Evolutionary conservation across 208 protist species (phyloP).

Genomic region (Jaenimonas drosophilae): DNA sequence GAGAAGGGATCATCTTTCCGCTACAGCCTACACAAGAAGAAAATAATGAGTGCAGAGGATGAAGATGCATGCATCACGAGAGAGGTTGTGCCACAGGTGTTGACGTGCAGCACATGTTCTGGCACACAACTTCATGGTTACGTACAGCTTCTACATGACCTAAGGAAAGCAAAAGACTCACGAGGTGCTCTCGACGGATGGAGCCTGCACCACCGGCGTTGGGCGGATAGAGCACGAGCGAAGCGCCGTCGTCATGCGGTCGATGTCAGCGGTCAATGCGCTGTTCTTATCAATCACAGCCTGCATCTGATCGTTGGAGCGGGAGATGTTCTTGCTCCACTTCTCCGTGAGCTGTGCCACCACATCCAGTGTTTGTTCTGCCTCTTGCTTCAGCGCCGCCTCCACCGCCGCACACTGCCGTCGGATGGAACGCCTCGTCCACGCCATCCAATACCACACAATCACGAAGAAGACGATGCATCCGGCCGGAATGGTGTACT

Average conservation of each 20-base stretch:
- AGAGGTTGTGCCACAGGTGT: too few relatives aligned
- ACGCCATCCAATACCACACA: conserved; percentile 66
- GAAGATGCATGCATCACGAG: too few relatives aligned
- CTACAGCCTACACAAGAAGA: too few relatives aligned
- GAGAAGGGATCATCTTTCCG: too few relatives aligned
- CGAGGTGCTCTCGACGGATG: too few relatives aligned
- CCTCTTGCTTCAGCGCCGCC: conserved; percentile 36
- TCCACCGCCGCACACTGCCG: conserved; percentile 38
- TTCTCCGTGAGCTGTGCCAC: conserved; percentile 36
- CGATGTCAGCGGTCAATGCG: conserved; percentile 63
- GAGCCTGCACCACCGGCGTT: too few relatives aligned
- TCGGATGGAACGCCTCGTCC: conserved; percentile 41
- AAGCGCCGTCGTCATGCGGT: conserved; percentile 69
- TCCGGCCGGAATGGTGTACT: conserved; percentile 51
- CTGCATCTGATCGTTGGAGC: conserved; percentile 56
- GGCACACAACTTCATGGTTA: too few relatives aligned
- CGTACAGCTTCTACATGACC: too few relatives aligned
- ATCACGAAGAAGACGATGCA: conserved; percentile 40
- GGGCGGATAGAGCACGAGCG: conserved; percentile 50
- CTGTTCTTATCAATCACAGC: conserved; percentile 79
- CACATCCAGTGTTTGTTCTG: conserved; percentile 42
- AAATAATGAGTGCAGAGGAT: too few relatives aligned
- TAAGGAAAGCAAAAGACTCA: too few relatives aligned
- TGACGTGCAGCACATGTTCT: too few relatives aligned
- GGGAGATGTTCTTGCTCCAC: conserved; percentile 47